Percentiles rank a stretch among this genome's conserved stretches.
Conservation (phyloP, 2,329 filamentous ascomycete species). For the Penicillium sp. region DNA sequence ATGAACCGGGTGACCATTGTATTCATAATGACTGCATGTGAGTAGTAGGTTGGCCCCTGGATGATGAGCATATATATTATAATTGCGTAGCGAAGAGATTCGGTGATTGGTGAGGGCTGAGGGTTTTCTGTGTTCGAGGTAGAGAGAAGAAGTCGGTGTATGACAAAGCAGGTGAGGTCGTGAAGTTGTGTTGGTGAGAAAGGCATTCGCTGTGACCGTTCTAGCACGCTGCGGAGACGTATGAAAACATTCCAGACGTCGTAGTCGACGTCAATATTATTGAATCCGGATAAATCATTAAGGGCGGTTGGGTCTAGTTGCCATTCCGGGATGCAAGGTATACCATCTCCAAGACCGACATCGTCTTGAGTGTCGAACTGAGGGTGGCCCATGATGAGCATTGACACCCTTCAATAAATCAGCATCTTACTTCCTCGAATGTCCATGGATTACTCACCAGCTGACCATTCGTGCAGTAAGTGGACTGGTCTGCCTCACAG, state of each 20-base stretch:
- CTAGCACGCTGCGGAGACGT: slow-evolving; percentile 49
- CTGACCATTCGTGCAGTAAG: slow-evolving; percentile 57
- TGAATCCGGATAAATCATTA: slow-evolving; percentile 13
- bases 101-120: slow-evolving; percentile 30
- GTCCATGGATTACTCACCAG: slow-evolving; percentile 43
- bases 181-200: slow-evolving; percentile 49
- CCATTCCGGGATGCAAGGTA: slow-evolving; percentile 53
- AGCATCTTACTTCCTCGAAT: not conserved
- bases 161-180: slow-evolving; percentile 56
- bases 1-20: slow-evolving; percentile 36
- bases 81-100: slow-evolving; percentile 50
- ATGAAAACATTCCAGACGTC: slow-evolving; percentile 40
- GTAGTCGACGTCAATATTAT: slow-evolving; percentile 33
- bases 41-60: slow-evolving; percentile 58
- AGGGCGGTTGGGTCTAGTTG: slow-evolving; percentile 29
- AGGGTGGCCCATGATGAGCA: slow-evolving; percentile 54
- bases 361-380: slow-evolving; percentile 57
- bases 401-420: slow-evolving; percentile 51
- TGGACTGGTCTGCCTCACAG: slow-evolving; percentile 50
- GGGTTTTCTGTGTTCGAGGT: not conserved
- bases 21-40: slow-evolving; percentile 47
- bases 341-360: slow-evolving; percentile 49
- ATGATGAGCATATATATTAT: slow-evolving; percentile 55
- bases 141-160: slow-evolving; percentile 49
- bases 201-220: slow-evolving; percentile 26